These are phyloP conservation scores for Galerina marginata DNA, from an alignment of 768 basidiomycete species.

Conservation along the genomic window DNA sequence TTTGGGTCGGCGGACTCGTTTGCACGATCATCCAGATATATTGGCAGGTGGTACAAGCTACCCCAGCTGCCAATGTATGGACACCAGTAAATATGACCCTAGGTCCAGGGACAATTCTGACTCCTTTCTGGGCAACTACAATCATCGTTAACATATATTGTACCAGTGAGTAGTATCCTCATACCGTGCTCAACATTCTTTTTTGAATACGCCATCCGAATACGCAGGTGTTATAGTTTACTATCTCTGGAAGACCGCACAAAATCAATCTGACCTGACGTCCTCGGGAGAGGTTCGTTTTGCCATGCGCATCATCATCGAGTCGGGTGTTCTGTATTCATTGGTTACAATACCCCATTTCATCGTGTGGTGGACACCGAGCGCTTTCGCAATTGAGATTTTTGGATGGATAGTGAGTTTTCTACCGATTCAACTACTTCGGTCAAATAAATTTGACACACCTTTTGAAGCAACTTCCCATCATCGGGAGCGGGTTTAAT, in stretches of 20 bases:
- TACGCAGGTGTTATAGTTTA: conserved; percentile 12
- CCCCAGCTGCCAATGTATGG: conserved; percentile 1
- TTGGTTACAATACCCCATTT: conserved; percentile 17
- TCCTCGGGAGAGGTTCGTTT: conserved; percentile 9
- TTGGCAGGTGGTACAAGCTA: conserved; percentile 4
- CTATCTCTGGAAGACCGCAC: conserved; percentile 6
- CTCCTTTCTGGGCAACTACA: conserved; percentile 21
- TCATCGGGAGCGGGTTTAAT: conserved; percentile 22
- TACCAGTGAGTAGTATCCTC: conserved; percentile 11
- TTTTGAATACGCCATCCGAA: too few species aligned
- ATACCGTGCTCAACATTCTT: too few species aligned
- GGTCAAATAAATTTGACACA: background rate
- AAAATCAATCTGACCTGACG: background rate
- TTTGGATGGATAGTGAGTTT: conserved; percentile 15
- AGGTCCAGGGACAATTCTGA: conserved; percentile 20
- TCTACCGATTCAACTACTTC: background rate
- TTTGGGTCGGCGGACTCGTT: conserved; percentile 9
- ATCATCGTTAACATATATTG: conserved; percentile 19
- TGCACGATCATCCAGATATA: conserved; percentile 13
- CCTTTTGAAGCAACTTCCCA: conserved; percentile 3
- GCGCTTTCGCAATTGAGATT: conserved; percentile 5
- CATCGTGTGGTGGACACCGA: conserved; percentile 19
- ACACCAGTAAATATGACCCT: conserved; percentile 19
- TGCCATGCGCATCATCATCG: conserved; percentile 12
- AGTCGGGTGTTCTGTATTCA: conserved; percentile 17